phyloP scores from a whole-genome alignment of 1,284 basidiomycete genomes.

The Stygiomarasmius scandens region DNA sequence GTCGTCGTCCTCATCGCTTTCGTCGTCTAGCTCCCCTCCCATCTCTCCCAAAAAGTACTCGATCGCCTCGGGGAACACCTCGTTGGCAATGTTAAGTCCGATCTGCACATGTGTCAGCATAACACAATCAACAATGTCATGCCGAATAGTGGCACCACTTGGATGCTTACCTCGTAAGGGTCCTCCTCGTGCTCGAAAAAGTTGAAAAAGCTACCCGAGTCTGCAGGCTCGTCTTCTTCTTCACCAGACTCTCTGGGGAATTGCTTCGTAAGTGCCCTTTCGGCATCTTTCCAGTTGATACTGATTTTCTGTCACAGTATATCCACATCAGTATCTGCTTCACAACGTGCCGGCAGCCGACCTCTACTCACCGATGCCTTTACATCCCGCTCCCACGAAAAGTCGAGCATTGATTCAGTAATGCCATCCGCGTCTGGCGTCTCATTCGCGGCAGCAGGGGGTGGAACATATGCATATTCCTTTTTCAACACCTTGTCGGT shows the following conservation, averaged over 20 bases:
- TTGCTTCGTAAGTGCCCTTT: conserved; percentile 75
- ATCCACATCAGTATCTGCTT: conserved; percentile 9
- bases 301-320: conserved; percentile 48
- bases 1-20: conserved; percentile 68
- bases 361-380: conserved; percentile 57
- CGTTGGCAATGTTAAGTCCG: conserved; percentile 71
- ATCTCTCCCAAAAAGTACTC: conserved; percentile 75
- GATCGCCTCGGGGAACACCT: conserved; percentile 77
- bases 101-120: conserved; percentile 43
- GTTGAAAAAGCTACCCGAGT: conserved; percentile 87
- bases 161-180: conserved; percentile 69
- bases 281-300: conserved; percentile 83
- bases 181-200: conserved; percentile 75
- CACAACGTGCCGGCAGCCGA: neutral
- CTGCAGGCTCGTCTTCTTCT: conserved; percentile 57
- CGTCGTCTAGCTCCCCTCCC: conserved; percentile 58
- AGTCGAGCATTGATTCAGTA: conserved; percentile 73
- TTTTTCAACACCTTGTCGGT: conserved; percentile 74
- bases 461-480: conserved; percentile 72
- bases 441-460: conserved; percentile 54
- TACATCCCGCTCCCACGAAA: conserved; percentile 77
- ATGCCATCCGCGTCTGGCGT: conserved; percentile 72
- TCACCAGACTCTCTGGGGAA: conserved; percentile 70
- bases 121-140: no score
- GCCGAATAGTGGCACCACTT: no score